These are phyloP conservation scores for Penicillium expansum DNA, from an alignment of 2,329 filamentous ascomycete genomes.

Conservation along the genomic window DNA sequence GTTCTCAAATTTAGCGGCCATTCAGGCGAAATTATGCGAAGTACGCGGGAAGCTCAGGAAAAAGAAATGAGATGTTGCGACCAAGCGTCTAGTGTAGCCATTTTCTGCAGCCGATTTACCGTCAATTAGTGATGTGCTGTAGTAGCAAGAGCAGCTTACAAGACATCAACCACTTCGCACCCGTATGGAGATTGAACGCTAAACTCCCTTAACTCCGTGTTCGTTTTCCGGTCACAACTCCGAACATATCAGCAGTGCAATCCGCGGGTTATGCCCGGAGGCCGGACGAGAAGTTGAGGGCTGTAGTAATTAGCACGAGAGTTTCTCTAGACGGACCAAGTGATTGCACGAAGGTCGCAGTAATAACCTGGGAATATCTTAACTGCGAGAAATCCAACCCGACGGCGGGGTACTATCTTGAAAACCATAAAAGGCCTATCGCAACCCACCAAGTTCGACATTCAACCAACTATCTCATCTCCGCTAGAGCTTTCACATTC, in stretches of 20 bases:
- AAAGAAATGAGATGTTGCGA: too few relatives aligned
- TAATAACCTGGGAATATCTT: neutral
- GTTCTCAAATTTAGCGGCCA: neutral
- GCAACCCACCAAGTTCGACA: neutral
- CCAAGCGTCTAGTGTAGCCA: too few relatives aligned
- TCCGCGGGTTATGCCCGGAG: neutral
- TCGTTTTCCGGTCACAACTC: neutral
- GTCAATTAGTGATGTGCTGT: too few relatives aligned
- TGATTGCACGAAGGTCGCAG: neutral
- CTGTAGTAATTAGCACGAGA: neutral
- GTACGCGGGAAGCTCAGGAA: too few relatives aligned
- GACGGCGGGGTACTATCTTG: neutral
- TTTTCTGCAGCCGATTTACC: too few relatives aligned
- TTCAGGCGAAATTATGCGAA: neutral
- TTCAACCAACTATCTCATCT: neutral
- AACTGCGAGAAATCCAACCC: neutral
- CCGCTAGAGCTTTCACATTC: neutral
- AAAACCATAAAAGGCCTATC: conserved; percentile 4
- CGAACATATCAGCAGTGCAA: neutral
- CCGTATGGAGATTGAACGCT: too few relatives aligned
- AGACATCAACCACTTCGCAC: too few relatives aligned
- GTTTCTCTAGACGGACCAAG: too few relatives aligned
- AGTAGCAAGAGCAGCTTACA: too few relatives aligned
- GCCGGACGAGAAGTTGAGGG: neutral
- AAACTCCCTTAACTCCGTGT: conserved; percentile 5